Evolutionary conservation across 2,329 filamentous ascomycete species (phyloP), one percentile per base, ranked within the genome.

Genomic region (Teratosphaeria nubilosa): DNA sequence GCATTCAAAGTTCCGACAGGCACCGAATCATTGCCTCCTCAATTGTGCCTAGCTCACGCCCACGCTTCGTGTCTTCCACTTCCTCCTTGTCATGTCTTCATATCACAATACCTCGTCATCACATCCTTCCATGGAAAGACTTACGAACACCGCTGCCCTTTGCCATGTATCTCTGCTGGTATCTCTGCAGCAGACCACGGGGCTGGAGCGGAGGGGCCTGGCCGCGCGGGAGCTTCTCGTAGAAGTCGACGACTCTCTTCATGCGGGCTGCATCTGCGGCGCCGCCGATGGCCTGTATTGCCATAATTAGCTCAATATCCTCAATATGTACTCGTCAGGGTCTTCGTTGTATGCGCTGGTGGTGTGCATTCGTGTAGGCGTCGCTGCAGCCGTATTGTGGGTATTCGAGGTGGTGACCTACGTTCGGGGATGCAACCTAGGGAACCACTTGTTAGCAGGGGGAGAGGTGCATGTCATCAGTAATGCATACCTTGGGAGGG

Each of bases 241-340:
- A 99, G 84, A 99, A 97, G 80, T 84, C 90, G 77, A 97, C 92
- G 69, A 99, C 91, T 72, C 91, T 89, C 77, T 95, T 88, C 94
- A 99, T 97, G 76, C 92, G 90, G 73, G 91, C 84, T 74, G 94
- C 94, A 85, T 97, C 92, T 74, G 91, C 90, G 69, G 91, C 91
- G 74, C 88, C 88, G 73, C 94, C 92, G 74, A 99, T 91, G 70
- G 89, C 91, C 94, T 97, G 75, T 66, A 63, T 60, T n/a, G 14
- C 66, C 62, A 31, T 5, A 54, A 58, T 72, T 59, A 69, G 66
- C 54, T 30, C 5, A 16, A 20, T 16, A 20, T 27, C 6, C 9
- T 30, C 24, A n/a, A 14, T 27, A 10, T 30, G 13, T n/a, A 1
- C 13, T 25, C 13, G 3, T 30, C 22, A 53, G 30, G 16, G 25